Evolutionary conservation across 495 filamentous ascomycete species (phyloP), one percentile per base, ranked within the genome.

Genomic region (Aspergillus mulundensis): DNA sequence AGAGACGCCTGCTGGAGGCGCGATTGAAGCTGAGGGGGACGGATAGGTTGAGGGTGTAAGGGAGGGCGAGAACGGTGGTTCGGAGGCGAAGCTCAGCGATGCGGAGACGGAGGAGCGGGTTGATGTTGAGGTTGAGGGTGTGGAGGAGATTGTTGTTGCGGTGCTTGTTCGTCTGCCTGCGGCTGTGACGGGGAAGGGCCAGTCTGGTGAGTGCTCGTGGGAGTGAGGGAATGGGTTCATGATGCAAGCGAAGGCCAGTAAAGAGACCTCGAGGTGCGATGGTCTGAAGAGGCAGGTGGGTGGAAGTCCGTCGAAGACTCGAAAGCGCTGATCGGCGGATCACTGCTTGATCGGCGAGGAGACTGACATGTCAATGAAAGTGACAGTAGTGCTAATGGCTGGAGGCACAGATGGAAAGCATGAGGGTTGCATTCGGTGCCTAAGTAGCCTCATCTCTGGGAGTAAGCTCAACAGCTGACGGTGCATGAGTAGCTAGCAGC

Each of bases 31-130:
- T 72, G 50, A 66, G 64, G 19, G 72, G 65, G 19, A 66, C 65
- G 36, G 73, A 75, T 65, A 66, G 30, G 72, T 74, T 34, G 71
- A 73, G 57, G 66, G 68, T 5, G 73, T 76, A 49, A 36, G 32
- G 12, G 73, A 74, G 18, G 68, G 63, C 28, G 74, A 77, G 5
- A 69, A 16, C 5, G 38, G 32, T 10, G 32, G 32, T 14, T 36
- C 32, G 12, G 32, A 36, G 32, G 12, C 32, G 11, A 36, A 36
- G 32, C 32, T 11, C 5, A 36, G 32, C 8, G 32, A 36, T 4
- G 8, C 32, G 32, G 32, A 36, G 32, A 36, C 32, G 32, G 32
- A 36, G 8, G 32, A 36, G 32, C 32, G 32, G 6, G 32, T 5
- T 10, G 28, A 30, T 4, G 28, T 36, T 15, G 32, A 10, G 32